Evolutionary conservation across 805 yeast species (phyloP), one percentile per base, ranked within the genome.

Genomic region (Zygotorulaspora danielsina): DNA sequence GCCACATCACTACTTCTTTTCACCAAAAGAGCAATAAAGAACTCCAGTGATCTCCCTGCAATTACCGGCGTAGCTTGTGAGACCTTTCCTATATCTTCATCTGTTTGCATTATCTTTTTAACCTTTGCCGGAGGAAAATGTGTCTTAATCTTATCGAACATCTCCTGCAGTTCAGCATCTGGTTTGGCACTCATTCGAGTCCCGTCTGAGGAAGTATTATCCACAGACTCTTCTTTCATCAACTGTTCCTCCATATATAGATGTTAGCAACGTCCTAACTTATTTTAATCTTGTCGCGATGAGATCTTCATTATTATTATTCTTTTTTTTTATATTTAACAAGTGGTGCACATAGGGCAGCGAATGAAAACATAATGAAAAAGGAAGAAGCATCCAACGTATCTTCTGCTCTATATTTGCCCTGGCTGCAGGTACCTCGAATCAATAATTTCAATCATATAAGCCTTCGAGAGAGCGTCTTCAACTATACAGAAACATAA

Each of bases 41-140:
- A 75, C 65, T 93, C 97, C 37, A 93, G 70, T 0, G 98, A 96
- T 46, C 96, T 76, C 6, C 97, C 97, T 6, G 93, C 96, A 12
- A 90, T 90, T n/a, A 90, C 84, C 0, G 99, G 99, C 2, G 99
- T 94, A 2, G 96, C 97, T 58, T 89, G 97, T 3, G 98, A 96
- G 4, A 93, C 97, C 59, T 93, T 93, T 2, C 99, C 99, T 32
- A 93, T 89, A 48, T 93, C 99, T 48, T 93, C 98, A 63, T 93
- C 99, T 19, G 94, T 81, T 59, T 93, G 98, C 96, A 93, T 90
- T 43, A 93, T 78, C 54, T 93, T 86, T 69, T 93, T 93, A 54
- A 93, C 88, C 47, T 97, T 77, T 2, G 97, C 97, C 4, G 88
- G 84, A 4, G 95, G 95, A 62, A 84, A 84, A 57, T 84, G 94